Base-by-base conservation (phyloP, 495 filamentous ascomycete genomes). In the Parmelia sp. region DNA sequence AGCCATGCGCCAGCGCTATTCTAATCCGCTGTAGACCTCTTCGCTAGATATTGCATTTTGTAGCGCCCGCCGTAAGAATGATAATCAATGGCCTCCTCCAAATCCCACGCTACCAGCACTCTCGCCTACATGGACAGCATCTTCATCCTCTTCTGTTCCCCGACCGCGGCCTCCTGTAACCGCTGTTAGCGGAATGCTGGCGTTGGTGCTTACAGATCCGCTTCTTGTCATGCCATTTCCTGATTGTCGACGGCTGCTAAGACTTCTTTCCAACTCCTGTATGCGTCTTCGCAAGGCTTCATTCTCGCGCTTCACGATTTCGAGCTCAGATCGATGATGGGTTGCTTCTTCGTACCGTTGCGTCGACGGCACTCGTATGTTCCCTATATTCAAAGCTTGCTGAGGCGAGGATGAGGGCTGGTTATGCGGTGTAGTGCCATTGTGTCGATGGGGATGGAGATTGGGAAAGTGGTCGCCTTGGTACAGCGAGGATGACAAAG, bases 261-360 rank as follows among this genome's bases (percentile, higher is more conserved):
- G 62, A 61, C 72, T 71, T 15, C 79, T 71, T 69, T 96, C 91
- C 37, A 95, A 75, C 65, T 92, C 90, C 57, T 86, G 81, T 29
- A 96, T 84, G 27, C 90, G 82, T 58, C 81, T 78, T 68, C 87
- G 87, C 53, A 96, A 77, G 44, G 78, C 72, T 62, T 95, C 91
- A 70, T 96, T 96, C 76, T 96, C 92, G 14, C 81, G 77, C 74
- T 88, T 91, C 44, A 88, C 83, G 9, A 75, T 74, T 56, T 96
- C 91, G 17, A 94, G 70, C 70, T 95, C 91, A 57, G 79, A 78
- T 47, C 85, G 82, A 62, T 90, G 87, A 59, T 83, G 80, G 0
- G 83, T 79, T 4, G 83, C 81, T 72, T 95, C 90, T 68, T 93
- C 89, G 71, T 88, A 89, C 7, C n/a, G 71, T 74, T 44, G 68